Evolutionary conservation across 345 rosid species (phyloP).

Genomic region (Eucalyptus sp.): DNA sequence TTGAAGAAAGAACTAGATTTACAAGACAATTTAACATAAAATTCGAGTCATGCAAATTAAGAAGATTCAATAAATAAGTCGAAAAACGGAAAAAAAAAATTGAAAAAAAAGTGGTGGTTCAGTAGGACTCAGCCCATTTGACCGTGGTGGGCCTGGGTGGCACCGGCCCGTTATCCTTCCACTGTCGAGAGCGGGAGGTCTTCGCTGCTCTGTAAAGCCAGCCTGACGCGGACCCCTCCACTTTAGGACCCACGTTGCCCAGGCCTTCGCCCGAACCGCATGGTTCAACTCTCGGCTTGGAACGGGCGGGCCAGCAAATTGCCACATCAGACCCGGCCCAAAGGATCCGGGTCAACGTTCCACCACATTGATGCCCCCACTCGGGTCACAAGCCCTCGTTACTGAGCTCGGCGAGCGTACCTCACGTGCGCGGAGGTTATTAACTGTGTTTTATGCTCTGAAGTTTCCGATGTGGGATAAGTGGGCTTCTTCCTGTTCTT

Average conservation of each 20-base stretch:
- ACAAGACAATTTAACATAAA: too few species aligned
- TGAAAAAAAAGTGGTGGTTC: neutral
- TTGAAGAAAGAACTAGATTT: too few species aligned
- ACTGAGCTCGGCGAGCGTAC: neutral
- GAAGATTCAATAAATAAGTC: too few species aligned
- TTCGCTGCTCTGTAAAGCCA: conserved; percentile 21
- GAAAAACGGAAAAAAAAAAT: neutral
- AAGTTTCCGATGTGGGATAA: neutral
- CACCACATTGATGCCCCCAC: conserved; percentile 2
- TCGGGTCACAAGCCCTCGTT: conserved; percentile 3
- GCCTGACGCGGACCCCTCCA: conserved; percentile 22
- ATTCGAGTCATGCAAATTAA: too few species aligned
- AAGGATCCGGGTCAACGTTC: neutral
- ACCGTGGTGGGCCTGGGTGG: neutral
- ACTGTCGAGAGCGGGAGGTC: conserved; percentile 23
- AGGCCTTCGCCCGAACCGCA: too few species aligned
- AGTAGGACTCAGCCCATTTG: neutral
- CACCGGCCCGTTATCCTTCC: conserved; percentile 21
- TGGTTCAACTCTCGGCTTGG: neutral
- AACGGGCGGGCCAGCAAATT: neutral
- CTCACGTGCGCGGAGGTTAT: fast-evolving
- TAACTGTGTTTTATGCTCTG: fast-evolving
- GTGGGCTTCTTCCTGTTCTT: neutral
- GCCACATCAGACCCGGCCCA: neutral
- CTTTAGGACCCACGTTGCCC: neutral